Percentiles rank a stretch among this genome's conserved stretches.
phyloP scores from a whole-genome alignment of 2,329 filamentous ascomycete genomes.

The Ceratocystis cacaofunesta region DNA sequence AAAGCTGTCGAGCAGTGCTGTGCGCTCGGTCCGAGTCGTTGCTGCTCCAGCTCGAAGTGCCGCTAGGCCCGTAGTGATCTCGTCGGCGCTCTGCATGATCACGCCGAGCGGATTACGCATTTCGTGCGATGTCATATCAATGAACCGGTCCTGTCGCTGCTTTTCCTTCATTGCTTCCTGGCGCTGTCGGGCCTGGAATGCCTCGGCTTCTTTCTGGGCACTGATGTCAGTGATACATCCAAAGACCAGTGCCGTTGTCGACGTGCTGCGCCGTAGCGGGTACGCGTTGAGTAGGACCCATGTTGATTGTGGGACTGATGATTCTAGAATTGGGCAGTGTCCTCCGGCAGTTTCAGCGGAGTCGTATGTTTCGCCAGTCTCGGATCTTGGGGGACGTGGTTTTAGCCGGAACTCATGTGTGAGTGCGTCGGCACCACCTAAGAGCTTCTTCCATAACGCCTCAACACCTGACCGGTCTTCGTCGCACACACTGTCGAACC shows the following conservation, averaged over 20 bases:
- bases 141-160: constrained; percentile 55
- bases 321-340: no score
- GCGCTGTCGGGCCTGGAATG: constrained; percentile 60
- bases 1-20: constrained; percentile 37
- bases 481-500: constrained; percentile 57
- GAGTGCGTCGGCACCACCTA: constrained; percentile 46
- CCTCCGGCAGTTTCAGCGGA: no score
- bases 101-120: constrained; percentile 65
- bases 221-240: constrained; percentile 76
- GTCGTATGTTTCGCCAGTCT: no score
- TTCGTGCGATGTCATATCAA: constrained; percentile 60
- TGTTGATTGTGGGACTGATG: not conserved
- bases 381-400: constrained; percentile 23
- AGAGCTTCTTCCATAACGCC: constrained; percentile 46
- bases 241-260: constrained; percentile 58
- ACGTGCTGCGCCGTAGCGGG: constrained; percentile 51
- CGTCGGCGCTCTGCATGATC: constrained; percentile 61
- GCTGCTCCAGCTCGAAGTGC: constrained; percentile 26
- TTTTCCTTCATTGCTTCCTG: constrained; percentile 73
- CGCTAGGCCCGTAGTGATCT: constrained; percentile 43
- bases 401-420: constrained; percentile 66
- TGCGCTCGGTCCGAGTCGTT: constrained; percentile 28
- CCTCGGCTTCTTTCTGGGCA: constrained; percentile 71
- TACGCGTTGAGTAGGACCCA: constrained; percentile 69
- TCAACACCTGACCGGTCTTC: constrained; percentile 48